A percentile compares a stretch with the other conserved stretches of the same genome.
These are phyloP conservation scores for Acer negundo DNA, from an alignment of 345 rosid genomes.

Conservation along the genomic window DNA sequence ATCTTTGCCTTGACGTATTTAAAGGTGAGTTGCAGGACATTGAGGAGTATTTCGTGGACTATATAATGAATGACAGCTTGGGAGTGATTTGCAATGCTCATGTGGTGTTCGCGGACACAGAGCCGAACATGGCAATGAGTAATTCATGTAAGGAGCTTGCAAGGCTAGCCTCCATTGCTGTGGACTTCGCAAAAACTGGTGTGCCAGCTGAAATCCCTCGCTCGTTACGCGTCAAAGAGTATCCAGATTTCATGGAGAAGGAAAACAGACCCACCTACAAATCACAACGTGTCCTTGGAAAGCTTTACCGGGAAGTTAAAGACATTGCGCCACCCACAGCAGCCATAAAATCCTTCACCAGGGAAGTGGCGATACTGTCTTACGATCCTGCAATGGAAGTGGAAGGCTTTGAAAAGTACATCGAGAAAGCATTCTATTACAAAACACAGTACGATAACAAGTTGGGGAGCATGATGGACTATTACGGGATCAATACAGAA, in stretches of 20 bases:
- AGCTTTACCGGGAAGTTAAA: constrained; percentile 46
- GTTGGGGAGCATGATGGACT: constrained; percentile 45
- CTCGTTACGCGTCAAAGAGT: constrained; percentile 27
- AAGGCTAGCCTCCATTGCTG: constrained; percentile 36
- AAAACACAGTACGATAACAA: constrained; percentile 40
- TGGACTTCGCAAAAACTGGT: constrained; percentile 51
- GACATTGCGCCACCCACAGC: constrained; percentile 28
- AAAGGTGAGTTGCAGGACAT: constrained; percentile 35
- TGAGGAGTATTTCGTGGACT: constrained; percentile 41
- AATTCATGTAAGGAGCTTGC: constrained; percentile 37
- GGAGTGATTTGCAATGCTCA: constrained; percentile 48
- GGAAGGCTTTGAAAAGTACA: constrained; percentile 37
- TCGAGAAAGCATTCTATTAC: constrained; percentile 36
- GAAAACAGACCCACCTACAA: constrained; percentile 32
- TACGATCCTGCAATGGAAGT: constrained; percentile 52
- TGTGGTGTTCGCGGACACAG: constrained; percentile 38
- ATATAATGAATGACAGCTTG: constrained; percentile 43
- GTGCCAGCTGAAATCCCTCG: constrained; percentile 43
- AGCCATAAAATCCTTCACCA: constrained; percentile 33
- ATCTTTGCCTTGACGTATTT: neutral
- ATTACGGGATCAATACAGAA: constrained; percentile 47
- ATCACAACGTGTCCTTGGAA: constrained; percentile 44
- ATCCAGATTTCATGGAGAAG: constrained; percentile 56
- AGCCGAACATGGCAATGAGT: constrained; percentile 33
- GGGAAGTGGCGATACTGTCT: constrained; percentile 33